Evolutionary conservation across 495 filamentous ascomycete genomes (phyloP).

Genomic region (Copromyces sp.): DNA sequence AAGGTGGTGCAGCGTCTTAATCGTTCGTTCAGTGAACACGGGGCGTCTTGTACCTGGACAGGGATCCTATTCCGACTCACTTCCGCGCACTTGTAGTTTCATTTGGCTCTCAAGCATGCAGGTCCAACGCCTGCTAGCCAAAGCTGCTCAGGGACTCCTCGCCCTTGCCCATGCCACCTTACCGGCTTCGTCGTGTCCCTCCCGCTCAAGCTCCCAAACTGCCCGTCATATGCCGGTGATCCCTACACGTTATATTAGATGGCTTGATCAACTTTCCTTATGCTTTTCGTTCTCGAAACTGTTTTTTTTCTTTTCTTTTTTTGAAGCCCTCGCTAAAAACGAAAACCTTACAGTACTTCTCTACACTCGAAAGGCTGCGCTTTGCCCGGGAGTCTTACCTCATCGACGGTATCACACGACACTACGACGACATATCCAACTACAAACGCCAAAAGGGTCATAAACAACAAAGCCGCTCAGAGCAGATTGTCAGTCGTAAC

Average conservation of each 20-base stretch:
- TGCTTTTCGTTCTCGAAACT: neutral
- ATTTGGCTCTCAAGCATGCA: slow-evolving; percentile 21
- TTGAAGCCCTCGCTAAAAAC: slow-evolving; percentile 11
- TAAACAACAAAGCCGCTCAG: slow-evolving; percentile 25
- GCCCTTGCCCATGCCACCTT: slow-evolving; percentile 3
- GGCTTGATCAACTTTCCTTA: neutral
- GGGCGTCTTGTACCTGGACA: neutral
- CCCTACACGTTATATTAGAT: neutral
- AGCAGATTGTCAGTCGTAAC: slow-evolving; percentile 25
- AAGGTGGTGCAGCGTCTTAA: neutral
- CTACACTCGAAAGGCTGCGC: slow-evolving; percentile 52
- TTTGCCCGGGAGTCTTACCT: slow-evolving; percentile 43
- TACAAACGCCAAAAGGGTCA: slow-evolving; percentile 28
- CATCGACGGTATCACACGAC: slow-evolving; percentile 29
- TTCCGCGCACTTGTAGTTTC: slow-evolving; percentile 7
- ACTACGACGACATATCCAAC: slow-evolving; percentile 33
- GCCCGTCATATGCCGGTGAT: neutral
- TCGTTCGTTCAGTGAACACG: neutral
- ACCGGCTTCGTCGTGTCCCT: neutral
- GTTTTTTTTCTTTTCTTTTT: neutral
- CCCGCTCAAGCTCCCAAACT: neutral
- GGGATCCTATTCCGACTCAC: neutral
- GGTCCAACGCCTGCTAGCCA: slow-evolving; percentile 15
- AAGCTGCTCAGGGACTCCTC: slow-evolving; percentile 10
- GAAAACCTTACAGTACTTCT: slow-evolving; percentile 47